Evolutionary conservation across 306 rosid species (phyloP), one percentile per base, ranked within the genome.

Genomic region (Begonia masoniana): DNA sequence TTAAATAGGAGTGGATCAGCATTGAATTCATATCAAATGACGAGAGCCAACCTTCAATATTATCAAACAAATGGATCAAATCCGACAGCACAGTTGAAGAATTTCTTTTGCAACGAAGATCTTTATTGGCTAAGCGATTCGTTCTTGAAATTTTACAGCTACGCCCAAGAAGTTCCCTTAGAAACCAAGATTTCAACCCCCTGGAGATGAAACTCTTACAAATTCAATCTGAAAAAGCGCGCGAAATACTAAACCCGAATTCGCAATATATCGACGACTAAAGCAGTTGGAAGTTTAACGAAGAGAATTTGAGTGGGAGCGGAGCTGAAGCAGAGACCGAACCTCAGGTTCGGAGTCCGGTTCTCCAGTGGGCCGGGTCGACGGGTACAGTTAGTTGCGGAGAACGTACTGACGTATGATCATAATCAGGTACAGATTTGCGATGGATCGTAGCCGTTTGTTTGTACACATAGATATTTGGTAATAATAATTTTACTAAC

Each of bases 51-150:
- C 86, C 87, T 76, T 61, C 60, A 70, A 74, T 54, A 41, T 12
- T 51, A 49, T 55, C 43, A 55, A 56, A 70, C 13, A 39, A 66
- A 54, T 64, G 78, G 84, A 81, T 83, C 91, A 73, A 78, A 70
- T 54, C 78, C 70, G 56, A 21, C 73, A 78, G 68, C 69, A 76
- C 71, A 31, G 9, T 5, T 31, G 39, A 31, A 31, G 39, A 6
- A 31, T 6, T 31, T 31, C 24, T 21, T 5, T 31, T 31, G 39
- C 39, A 7, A 31, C 39, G 1, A 3, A 5, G 9, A 31, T 31
- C 39, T 31, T 5, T 31, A 31, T 31, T 31, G 39, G 39, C 39
- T 7, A 3, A 31, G 39, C 39, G 24, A 6, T 31, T 31, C 39
- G 39, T 31, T 31, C 39, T 31, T 31, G 39, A 31, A 31, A 31